A percentile compares a stretch with the other conserved stretches of the same genome.
Evolutionary conservation across 495 filamentous ascomycete genomes (phyloP).

Genomic region (Daldinia vernicosa): DNA sequence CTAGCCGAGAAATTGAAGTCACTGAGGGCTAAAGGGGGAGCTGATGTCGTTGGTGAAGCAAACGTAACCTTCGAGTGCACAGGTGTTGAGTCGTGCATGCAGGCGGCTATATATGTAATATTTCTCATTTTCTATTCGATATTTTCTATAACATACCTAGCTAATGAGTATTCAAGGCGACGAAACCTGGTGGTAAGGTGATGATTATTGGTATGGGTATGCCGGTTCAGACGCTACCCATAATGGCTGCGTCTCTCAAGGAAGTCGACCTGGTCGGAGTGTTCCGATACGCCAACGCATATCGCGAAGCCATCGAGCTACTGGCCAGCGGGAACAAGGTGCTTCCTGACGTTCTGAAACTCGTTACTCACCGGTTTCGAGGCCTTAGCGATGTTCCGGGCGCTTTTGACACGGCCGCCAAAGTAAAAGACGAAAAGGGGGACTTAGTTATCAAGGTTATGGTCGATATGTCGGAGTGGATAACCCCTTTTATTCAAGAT

Average conservation of each 20-base stretch:
- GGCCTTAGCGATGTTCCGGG: conserved; percentile 56
- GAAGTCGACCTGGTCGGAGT: conserved; percentile 93
- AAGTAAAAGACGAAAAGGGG: conserved; percentile 61
- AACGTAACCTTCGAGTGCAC: conserved; percentile 93
- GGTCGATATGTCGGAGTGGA: conserved; percentile 53
- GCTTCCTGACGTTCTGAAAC: conserved; percentile 65
- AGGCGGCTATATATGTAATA: conserved; percentile 83
- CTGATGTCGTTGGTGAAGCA: conserved; percentile 63
- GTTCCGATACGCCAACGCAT: conserved; percentile 90
- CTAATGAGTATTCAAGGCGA: conserved; percentile 55
- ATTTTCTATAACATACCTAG: not conserved
- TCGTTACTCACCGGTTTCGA: conserved; percentile 75
- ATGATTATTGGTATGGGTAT: conserved; percentile 96
- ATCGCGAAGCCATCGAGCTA: conserved; percentile 77
- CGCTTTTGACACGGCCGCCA: conserved; percentile 63
- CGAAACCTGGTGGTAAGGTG: conserved; percentile 78
- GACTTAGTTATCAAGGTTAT: conserved; percentile 65
- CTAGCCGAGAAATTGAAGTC: conserved; percentile 63
- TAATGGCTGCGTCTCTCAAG: conserved; percentile 84
- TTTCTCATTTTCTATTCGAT: not conserved
- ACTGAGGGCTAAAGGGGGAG: conserved; percentile 43
- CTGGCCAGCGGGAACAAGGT: conserved; percentile 65
- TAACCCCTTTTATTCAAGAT: not conserved
- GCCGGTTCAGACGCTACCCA: conserved; percentile 85
- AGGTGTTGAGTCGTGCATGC: conserved; percentile 84